Conservation (phyloP, 352 stramenopile genomes). For the Globisporangium lucens region DNA sequence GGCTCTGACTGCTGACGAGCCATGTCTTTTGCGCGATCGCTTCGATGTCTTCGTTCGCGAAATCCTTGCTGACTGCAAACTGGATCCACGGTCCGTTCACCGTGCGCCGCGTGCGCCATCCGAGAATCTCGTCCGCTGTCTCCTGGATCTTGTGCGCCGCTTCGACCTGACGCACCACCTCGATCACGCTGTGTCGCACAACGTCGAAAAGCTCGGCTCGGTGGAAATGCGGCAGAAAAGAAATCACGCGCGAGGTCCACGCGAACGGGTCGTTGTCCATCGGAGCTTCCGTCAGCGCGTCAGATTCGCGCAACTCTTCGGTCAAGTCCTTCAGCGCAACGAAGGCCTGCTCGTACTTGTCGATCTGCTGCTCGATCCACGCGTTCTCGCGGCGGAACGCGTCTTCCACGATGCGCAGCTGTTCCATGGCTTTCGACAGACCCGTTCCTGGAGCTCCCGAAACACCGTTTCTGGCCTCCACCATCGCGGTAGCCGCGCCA, state of each 20-base stretch:
- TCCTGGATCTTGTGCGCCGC: conserved; percentile 12
- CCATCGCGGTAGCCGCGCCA: background rate
- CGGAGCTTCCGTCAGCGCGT: background rate
- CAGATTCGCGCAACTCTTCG: conserved; percentile 5
- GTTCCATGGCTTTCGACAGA: conserved; percentile 1
- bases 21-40: conserved; percentile 16
- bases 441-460: background rate
- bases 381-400: conserved; percentile 15
- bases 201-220: conserved; percentile 10
- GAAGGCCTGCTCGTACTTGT: conserved; percentile 20
- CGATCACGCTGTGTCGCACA: conserved; percentile 12
- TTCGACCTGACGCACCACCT: conserved; percentile 13
- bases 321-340: conserved; percentile 5
- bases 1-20: conserved; percentile 16
- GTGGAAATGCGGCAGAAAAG: conserved; percentile 16
- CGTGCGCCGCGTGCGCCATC: conserved; percentile 16
- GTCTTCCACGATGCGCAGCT: conserved; percentile 15
- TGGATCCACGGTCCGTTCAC: conserved; percentile 21
- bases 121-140: conserved; percentile 18
- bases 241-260: conserved; percentile 15
- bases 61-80: conserved; percentile 24
- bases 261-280: conserved; percentile 7
- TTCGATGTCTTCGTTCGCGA: conserved; percentile 13
- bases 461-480: background rate
- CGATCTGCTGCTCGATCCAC: conserved; percentile 9